phyloP scores from a whole-genome alignment of 768 basidiomycete genomes.

The Omphalotus guepiniiformis region DNA sequence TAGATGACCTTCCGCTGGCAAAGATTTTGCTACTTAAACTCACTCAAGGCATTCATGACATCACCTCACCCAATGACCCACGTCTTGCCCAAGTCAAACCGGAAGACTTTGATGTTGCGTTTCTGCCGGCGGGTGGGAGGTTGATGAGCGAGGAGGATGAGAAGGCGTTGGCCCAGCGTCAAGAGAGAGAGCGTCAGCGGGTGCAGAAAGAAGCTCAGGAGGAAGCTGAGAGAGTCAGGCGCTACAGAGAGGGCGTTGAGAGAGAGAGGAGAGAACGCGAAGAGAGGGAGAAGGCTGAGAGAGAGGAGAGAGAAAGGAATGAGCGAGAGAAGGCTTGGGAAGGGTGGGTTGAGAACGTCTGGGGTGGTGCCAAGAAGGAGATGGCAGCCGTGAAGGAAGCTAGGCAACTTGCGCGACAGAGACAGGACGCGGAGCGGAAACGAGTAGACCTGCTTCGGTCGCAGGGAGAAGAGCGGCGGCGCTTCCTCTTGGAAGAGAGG shows the following conservation, averaged over 20 bases:
- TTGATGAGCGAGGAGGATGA: slow-evolving; percentile 30
- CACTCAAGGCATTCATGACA: slow-evolving; percentile 48
- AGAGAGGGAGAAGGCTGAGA: neutral
- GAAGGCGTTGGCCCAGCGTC: slow-evolving; percentile 27
- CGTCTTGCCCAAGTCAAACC: slow-evolving; percentile 57
- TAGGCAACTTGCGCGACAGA: slow-evolving; percentile 13
- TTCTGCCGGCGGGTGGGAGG: slow-evolving; percentile 33
- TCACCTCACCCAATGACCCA: slow-evolving; percentile 55
- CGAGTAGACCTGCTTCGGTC: neutral
- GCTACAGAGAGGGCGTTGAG: neutral
- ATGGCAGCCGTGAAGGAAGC: slow-evolving; percentile 19
- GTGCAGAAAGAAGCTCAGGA: slow-evolving; percentile 13
- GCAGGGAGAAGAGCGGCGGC: slow-evolving; percentile 1
- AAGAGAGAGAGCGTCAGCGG: slow-evolving; percentile 26
- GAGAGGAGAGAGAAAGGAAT: slow-evolving; percentile 1
- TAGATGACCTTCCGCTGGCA: slow-evolving; percentile 63
- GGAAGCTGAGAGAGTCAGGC: neutral
- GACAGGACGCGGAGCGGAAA: slow-evolving; percentile 14
- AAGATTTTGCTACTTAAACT: slow-evolving; percentile 60
- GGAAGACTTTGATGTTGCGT: slow-evolving; percentile 38
- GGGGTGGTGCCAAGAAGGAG: slow-evolving; percentile 20
- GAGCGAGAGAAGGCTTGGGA: slow-evolving; percentile 13
- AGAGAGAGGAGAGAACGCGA: neutral
- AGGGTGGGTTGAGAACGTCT: slow-evolving; percentile 20
- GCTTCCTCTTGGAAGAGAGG: neutral